Evolutionary conservation across 495 filamentous ascomycete species (phyloP).

Genomic region (Aspergillus nanangensis): DNA sequence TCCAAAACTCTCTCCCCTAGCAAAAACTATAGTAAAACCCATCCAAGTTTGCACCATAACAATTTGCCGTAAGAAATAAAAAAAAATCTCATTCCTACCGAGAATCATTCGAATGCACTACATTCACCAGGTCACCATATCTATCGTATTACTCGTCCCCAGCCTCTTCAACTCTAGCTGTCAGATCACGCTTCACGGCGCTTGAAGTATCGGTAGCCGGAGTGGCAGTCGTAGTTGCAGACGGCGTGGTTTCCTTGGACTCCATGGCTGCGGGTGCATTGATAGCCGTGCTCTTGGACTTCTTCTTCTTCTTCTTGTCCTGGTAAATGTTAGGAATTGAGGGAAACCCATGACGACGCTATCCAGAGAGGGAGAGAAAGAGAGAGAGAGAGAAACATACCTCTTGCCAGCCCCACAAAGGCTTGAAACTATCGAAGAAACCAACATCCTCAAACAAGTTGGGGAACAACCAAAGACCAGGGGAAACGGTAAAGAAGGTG

Average conservation of each 20-base stretch:
- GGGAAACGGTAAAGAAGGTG: conserved; percentile 79
- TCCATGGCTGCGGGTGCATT: conserved; percentile 29
- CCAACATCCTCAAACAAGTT: conserved; percentile 99
- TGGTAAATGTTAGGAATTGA: conserved; percentile 3
- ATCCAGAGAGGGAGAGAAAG: no score
- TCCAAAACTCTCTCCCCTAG: no score
- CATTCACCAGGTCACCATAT: no score
- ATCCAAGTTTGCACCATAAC: no score
- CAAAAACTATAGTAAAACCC: no score
- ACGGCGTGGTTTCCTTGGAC: conserved; percentile 42
- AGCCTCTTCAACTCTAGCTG: conserved; percentile 61
- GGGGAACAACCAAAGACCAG: conserved; percentile 95
- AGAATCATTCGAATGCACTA: no score
- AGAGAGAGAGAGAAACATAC: conserved; percentile 42
- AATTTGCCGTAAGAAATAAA: no score
- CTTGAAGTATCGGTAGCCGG: conserved; percentile 46
- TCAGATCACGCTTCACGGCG: conserved; percentile 46
- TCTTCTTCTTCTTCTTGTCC: conserved; percentile 53
- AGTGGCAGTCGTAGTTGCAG: conserved; percentile 56
- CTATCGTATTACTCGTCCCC: conserved; percentile 47
- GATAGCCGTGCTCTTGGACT: conserved; percentile 60
- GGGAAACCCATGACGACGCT: conserved; percentile 3
- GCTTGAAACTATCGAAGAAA: conserved; percentile 96
- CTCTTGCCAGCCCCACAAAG: conserved; percentile 98
- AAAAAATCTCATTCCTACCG: no score